Conservation (phyloP, 169 alveolate genomes). For the Cryptosporidium canis region DNA sequence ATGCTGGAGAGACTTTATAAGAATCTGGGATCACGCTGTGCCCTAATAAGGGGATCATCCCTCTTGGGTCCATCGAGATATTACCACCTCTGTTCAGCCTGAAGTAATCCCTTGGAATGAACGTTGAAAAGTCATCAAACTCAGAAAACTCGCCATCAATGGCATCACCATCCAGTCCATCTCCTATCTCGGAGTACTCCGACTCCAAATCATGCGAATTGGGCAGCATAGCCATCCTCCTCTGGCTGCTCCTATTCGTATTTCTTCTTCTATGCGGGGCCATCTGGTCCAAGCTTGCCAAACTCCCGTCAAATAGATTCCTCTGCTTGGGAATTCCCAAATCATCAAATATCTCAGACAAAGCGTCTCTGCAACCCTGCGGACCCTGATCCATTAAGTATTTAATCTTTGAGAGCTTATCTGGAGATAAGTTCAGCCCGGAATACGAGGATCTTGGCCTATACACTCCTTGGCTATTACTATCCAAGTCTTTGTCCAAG, state of each 20-base stretch:
- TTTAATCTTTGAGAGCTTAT: constrained; percentile 1
- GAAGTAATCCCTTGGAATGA: constrained; percentile 33
- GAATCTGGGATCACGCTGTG: neutral
- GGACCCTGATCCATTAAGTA: constrained; percentile 20
- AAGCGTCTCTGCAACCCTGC: constrained; percentile 54
- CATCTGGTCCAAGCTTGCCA: neutral
- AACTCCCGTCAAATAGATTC: constrained; percentile 7
- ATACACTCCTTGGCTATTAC: constrained; percentile 5
- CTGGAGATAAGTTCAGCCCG: constrained; percentile 9
- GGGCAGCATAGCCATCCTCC: constrained; percentile 1
- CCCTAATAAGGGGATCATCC: neutral
- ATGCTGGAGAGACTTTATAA: neutral
- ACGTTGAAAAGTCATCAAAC: constrained; percentile 65
- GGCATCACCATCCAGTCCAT: neutral
- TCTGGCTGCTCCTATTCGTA: constrained; percentile 8
- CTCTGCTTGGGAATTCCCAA: constrained; percentile 38
- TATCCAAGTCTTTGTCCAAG: constrained; percentile 47
- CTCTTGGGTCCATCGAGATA: neutral
- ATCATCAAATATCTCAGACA: constrained; percentile 19
- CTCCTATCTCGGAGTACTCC: neutral
- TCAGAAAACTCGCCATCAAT: neutral
- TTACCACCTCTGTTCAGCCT: neutral
- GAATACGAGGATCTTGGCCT: constrained; percentile 1
- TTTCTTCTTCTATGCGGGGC: neutral
- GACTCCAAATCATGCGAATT: neutral